phyloP scores from a whole-genome alignment of 768 basidiomycete genomes.

The Pisolithus albus region DNA sequence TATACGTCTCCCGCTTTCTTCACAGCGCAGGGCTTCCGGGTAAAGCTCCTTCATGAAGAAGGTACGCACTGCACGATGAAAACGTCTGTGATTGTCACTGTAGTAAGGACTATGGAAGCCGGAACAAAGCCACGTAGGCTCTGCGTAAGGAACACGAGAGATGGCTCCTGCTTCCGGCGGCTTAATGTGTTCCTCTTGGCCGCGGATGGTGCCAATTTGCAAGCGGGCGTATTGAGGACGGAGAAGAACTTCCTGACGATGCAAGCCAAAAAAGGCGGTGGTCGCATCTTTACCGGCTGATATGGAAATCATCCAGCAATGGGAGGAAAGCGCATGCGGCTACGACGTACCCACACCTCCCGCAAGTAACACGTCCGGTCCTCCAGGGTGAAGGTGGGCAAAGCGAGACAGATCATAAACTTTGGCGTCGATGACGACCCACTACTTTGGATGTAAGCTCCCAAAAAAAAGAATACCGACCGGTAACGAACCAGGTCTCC shows the following conservation, averaged over 20 bases:
- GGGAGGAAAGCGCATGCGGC: not conserved
- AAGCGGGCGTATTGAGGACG: conserved; percentile 68
- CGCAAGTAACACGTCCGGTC: conserved; percentile 64
- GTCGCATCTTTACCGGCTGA: conserved; percentile 71
- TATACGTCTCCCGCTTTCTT: conserved; percentile 83
- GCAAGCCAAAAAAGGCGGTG: conserved; percentile 76
- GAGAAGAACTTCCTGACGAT: conserved; percentile 73
- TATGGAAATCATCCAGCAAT: not conserved
- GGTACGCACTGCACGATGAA: conserved; percentile 69
- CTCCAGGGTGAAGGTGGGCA: conserved; percentile 78
- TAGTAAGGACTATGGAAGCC: conserved; percentile 76
- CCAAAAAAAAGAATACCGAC: not conserved
- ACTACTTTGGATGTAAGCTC: conserved; percentile 35
- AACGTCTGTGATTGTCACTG: conserved; percentile 61
- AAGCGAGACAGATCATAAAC: conserved; percentile 82
- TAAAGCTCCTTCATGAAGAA: conserved; percentile 72
- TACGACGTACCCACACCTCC: conserved; percentile 51
- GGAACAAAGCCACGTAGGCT: conserved; percentile 70
- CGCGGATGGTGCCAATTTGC: conserved; percentile 56
- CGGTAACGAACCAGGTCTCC: conserved; percentile 61
- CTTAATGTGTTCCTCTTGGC: conserved; percentile 50
- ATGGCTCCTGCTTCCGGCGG: conserved; percentile 52
- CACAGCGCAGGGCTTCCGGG: conserved; percentile 70
- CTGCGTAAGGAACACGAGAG: conserved; percentile 77
- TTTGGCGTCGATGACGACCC: conserved; percentile 76